These are phyloP conservation scores for Candida neerlandica DNA, from an alignment of 1,139 yeast genomes.

Conservation along the genomic window DNA sequence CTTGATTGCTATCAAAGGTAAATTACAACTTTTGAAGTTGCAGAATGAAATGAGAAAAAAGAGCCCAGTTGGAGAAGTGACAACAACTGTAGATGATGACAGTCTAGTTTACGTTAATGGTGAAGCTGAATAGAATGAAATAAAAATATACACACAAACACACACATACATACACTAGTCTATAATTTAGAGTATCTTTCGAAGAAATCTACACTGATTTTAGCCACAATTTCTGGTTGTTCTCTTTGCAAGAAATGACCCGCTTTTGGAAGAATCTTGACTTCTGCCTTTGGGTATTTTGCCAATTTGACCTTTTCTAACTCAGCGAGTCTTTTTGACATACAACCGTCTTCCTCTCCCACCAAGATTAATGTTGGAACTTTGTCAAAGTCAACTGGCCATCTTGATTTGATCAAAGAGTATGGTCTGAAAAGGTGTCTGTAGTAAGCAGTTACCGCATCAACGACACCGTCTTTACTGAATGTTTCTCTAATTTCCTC, in stretches of 20 bases:
- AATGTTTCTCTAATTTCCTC: constrained; percentile 32
- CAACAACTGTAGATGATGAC: constrained; percentile 17
- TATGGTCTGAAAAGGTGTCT: constrained; percentile 33
- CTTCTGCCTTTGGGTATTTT: constrained; percentile 25
- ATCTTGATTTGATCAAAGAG: constrained; percentile 24
- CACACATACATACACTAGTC: no score
- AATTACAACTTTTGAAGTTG: constrained; percentile 41
- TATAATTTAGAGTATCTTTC: constrained; percentile 9
- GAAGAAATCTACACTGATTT: constrained; percentile 33
- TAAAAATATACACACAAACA: background rate
- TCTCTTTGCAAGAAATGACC: constrained; percentile 51
- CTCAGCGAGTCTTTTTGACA: constrained; percentile 32
- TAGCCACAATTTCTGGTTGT: constrained; percentile 34
- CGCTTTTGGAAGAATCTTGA: constrained; percentile 31
- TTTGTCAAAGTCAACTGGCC: constrained; percentile 37
- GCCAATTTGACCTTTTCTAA: constrained; percentile 28
- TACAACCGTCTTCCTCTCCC: constrained; percentile 45
- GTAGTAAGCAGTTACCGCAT: constrained; percentile 47
- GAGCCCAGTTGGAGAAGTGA: constrained; percentile 20
- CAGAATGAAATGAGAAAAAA: constrained; percentile 40
- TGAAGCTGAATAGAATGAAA: constrained; percentile 33
- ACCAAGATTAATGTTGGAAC: constrained; percentile 46
- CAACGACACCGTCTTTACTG: constrained; percentile 30
- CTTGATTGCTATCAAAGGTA: constrained; percentile 47
- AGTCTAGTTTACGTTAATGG: constrained; percentile 40